These are phyloP conservation scores for Cyclostephanos tholiformis DNA, from an alignment of 108 stramenopile genomes.

Conservation along the genomic window DNA sequence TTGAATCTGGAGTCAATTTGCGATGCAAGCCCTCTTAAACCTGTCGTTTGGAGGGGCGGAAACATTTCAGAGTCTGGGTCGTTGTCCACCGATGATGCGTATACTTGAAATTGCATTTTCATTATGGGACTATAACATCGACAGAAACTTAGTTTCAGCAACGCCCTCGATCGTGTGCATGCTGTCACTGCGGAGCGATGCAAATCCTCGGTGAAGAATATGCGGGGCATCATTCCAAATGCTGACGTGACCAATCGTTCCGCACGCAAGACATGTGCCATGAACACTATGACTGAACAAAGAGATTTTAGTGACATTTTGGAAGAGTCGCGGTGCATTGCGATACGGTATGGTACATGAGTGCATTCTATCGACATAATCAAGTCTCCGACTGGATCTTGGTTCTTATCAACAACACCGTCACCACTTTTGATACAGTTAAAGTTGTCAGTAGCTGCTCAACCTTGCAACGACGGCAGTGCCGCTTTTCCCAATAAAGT, in stretches of 20 bases:
- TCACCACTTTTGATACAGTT: no score
- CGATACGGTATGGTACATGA: background rate
- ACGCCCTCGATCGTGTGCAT: background rate
- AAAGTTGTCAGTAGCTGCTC: no score
- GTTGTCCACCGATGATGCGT: constrained; percentile 1
- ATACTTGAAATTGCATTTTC: background rate
- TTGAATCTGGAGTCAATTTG: constrained; percentile 4
- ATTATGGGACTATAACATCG: background rate
- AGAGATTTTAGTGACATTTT: background rate
- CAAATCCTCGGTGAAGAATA: background rate
- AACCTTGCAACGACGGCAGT: no score
- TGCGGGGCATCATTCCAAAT: background rate
- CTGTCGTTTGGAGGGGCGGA: background rate
- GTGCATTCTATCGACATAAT: background rate
- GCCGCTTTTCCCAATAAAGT: background rate
- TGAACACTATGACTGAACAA: background rate
- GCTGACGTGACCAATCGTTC: background rate
- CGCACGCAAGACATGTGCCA: constrained; percentile 1
- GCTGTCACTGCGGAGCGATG: background rate
- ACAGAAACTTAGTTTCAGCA: background rate
- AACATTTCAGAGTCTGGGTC: background rate
- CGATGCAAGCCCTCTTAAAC: constrained; percentile 3
- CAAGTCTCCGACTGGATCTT: no score
- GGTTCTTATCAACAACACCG: no score
- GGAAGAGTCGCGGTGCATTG: background rate